A percentile compares a stretch with the other conserved stretches of the same genome.
Conservation (phyloP, 2,329 filamentous ascomycete species). For the Aureobasidium lini region DNA sequence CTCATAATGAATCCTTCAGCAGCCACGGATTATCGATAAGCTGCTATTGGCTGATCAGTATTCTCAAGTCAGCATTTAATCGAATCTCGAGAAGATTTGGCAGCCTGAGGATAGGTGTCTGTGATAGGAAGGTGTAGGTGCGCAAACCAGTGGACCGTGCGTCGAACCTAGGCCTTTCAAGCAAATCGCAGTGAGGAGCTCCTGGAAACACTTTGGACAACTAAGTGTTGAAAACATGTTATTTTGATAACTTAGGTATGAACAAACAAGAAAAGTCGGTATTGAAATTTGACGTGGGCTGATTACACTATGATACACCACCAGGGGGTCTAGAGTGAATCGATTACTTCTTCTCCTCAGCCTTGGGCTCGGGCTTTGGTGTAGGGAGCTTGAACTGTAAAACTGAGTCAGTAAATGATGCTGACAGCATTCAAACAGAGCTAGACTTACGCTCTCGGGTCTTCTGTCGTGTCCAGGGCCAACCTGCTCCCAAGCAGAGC, state of each 20-base stretch:
- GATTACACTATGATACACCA: conserved; percentile 14
- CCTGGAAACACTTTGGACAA: too few relatives aligned
- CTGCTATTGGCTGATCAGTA: too few relatives aligned
- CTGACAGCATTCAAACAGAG: conserved; percentile 1
- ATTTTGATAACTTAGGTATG: neutral
- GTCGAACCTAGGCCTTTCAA: too few relatives aligned
- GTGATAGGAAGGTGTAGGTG: neutral
- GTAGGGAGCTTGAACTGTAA: conserved; percentile 82
- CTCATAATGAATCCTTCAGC: too few relatives aligned
- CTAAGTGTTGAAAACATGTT: too few relatives aligned
- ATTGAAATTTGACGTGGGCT: conserved; percentile 7
- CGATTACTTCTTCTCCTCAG: conserved; percentile 89
- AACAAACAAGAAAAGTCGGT: conserved; percentile 7
- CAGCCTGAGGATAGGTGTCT: neutral
- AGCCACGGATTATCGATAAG: too few relatives aligned
- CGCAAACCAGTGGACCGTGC: neutral
- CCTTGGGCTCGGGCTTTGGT: conserved; percentile 88
- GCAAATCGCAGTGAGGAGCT: too few relatives aligned
- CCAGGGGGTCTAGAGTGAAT: conserved; percentile 14
- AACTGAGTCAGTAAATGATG: conserved; percentile 9
- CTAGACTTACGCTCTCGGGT: conserved; percentile 55
- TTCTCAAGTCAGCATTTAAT: too few relatives aligned
- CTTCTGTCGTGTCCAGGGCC: conserved; percentile 67
- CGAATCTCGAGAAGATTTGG: neutral
- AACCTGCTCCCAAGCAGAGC: conserved; percentile 57